These are phyloP conservation scores for Mallotus repandus DNA, from an alignment of 441 rosid species.

Conservation along the genomic window DNA sequence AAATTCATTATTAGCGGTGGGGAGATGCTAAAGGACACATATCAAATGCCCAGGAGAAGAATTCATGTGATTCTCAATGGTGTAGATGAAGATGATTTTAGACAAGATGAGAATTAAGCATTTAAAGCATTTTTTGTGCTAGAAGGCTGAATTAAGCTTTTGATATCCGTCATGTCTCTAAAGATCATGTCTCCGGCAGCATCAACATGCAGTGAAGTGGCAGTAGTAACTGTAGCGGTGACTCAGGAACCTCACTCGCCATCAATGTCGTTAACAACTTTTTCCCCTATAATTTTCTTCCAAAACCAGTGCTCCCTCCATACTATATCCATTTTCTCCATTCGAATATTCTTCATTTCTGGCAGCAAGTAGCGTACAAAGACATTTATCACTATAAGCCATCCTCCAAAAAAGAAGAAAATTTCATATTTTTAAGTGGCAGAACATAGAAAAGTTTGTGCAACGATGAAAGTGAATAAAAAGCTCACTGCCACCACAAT, in stretches of 20 bases:
- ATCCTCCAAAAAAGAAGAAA: constrained; percentile 66
- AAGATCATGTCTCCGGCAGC: too few species aligned
- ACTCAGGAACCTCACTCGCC: too few species aligned
- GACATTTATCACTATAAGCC: constrained; percentile 54
- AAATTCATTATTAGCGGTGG: constrained; percentile 39
- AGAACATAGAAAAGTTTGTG: constrained; percentile 59
- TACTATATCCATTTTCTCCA: constrained; percentile 57
- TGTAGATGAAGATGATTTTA: constrained; percentile 64
- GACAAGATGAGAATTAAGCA: constrained; percentile 42
- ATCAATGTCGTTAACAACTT: constrained; percentile 15
- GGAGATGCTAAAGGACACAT: constrained; percentile 81
- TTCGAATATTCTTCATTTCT: constrained; percentile 65
- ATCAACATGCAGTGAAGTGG: too few species aligned
- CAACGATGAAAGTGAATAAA: constrained; percentile 55
- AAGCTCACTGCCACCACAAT: constrained; percentile 54
- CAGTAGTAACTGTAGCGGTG: too few species aligned
- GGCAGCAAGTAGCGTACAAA: constrained; percentile 59
- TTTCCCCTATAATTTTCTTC: constrained; percentile 45
- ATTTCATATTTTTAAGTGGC: constrained; percentile 60
- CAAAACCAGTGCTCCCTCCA: constrained; percentile 81
- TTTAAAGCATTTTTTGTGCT: constrained; percentile 55
- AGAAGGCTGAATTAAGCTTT: background rate
- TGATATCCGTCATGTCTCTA: too few species aligned
- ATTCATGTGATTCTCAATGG: constrained; percentile 92
- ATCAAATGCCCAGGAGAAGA: constrained; percentile 73